Percentiles rank a stretch among this genome's conserved stretches.
phyloP scores from a whole-genome alignment of 768 basidiomycete genomes.

The Clitopilus hobsonii region DNA sequence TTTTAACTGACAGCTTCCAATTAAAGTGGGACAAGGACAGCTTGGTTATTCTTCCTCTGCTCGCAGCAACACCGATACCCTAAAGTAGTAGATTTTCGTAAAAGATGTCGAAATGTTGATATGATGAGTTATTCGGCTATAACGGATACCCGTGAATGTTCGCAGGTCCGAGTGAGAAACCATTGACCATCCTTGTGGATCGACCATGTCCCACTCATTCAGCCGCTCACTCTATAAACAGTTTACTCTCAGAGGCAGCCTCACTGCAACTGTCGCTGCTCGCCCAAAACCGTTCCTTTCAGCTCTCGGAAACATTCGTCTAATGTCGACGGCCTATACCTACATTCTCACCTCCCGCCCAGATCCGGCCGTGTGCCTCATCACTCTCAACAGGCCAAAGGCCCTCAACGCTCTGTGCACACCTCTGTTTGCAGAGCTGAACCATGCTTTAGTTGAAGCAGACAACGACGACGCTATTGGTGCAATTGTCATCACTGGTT shows the following conservation, averaged over 20 bases:
- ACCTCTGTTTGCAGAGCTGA: slow-evolving; percentile 78
- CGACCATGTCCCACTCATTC: slow-evolving; percentile 18
- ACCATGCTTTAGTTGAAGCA: slow-evolving; percentile 65
- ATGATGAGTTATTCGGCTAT: not conserved
- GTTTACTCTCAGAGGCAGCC: slow-evolving; percentile 5
- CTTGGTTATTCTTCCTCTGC: slow-evolving; percentile 42
- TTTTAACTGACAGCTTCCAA: not conserved
- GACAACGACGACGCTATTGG: slow-evolving; percentile 70
- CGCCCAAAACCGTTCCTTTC: slow-evolving; percentile 9
- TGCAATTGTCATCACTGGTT: slow-evolving; percentile 90
- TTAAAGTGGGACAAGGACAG: slow-evolving; percentile 56
- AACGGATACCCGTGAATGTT: not conserved
- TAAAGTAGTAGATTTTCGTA: slow-evolving; percentile 47
- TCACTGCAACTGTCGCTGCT: not conserved
- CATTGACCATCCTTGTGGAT: not conserved
- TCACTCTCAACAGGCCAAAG: slow-evolving; percentile 87
- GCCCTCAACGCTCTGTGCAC: slow-evolving; percentile 84
- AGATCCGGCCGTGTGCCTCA: slow-evolving; percentile 64
- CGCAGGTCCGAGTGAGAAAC: slow-evolving; percentile 1
- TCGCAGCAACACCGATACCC: slow-evolving; percentile 29
- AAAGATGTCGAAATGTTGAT: not conserved
- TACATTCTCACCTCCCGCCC: slow-evolving; percentile 69
- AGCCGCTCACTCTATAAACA: slow-evolving; percentile 14
- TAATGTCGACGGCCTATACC: slow-evolving; percentile 57
- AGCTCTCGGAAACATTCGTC: slow-evolving; percentile 22